Base-by-base conservation (phyloP, 331 rosid species). In the Saraca asoca region DNA sequence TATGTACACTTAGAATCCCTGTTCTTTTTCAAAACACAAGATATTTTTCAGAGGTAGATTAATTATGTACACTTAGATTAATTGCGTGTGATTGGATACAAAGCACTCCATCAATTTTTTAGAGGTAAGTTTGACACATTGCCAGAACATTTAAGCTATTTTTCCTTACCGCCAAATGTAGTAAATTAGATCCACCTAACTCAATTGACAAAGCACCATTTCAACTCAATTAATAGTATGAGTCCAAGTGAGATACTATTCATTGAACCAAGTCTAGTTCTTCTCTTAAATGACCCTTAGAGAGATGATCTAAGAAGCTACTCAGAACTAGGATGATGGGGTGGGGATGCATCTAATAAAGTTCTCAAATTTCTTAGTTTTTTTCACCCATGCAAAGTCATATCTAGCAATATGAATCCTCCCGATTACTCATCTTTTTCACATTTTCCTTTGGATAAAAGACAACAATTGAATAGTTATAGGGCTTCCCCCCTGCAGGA, bases 151-250 rank as follows among this genome's bases (percentile, higher is more conserved):
- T n/a, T n/a, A n/a, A n/a, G n/a, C n/a, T n/a, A n/a, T n/a, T n/a
- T n/a, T n/a, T n/a, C n/a, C n/a, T n/a, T n/a, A n/a, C n/a, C n/a
- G n/a, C n/a, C n/a, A n/a, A 64, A 68, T 55, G 77, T 4, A 84
- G 83, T 79, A 73, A 88, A 79, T 80, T 43, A 10, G 53, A 20
- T 44, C 69, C 81, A 86, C 95, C 91, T 42, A 86, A 69, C 87
- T 20, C 48, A 11, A 67, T 66, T 70, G 38, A 20, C 50, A 50
- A 16, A 0, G 12, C 17, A 24, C 16, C 3, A 52, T 73, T 0
- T 59, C 20, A 48, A n/a, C n/a, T 46, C 34, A 54, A 66, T n/a
- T n/a, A n/a, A n/a, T n/a, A n/a, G 60, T 48, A 31, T 19, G 31
- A 5, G 77, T 44, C 20, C 13, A 64, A 43, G 41, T 24, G 70